A percentile compares a stretch with the other conserved stretches of the same genome.
Evolutionary conservation across 371 early-diverging fungal species (phyloP).

Genomic region (Mucor irregularis): DNA sequence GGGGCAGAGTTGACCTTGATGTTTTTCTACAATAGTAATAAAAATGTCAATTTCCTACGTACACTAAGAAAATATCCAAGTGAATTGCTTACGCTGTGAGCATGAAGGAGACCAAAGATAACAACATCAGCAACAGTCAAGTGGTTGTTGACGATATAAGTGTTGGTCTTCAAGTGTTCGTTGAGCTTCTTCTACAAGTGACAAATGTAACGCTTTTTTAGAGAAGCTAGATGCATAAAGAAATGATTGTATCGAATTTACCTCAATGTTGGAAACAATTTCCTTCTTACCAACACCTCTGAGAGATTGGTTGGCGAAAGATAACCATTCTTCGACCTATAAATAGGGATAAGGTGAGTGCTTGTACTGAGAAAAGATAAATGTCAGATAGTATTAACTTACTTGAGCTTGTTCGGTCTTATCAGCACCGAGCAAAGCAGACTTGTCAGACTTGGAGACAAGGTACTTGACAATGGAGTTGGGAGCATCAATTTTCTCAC

Average conservation of each 20-base stretch:
- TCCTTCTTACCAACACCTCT: conserved; percentile 41
- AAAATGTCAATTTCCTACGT: conserved; percentile 11
- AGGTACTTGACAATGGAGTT: conserved; percentile 54
- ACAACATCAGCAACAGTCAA: conserved; percentile 73
- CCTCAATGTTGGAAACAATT: conserved; percentile 39
- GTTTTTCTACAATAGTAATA: conserved; percentile 31
- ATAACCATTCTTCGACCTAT: conserved; percentile 55
- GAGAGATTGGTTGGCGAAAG: conserved; percentile 36
- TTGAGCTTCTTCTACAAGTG: conserved; percentile 54
- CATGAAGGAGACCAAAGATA: conserved; percentile 66
- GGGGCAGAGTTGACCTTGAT: conserved; percentile 45
- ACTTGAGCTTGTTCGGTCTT: conserved; percentile 60
- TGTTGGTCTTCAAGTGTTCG: conserved; percentile 60
- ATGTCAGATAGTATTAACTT: background rate
- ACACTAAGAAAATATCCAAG: conserved; percentile 8
- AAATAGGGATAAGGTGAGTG: too few relatives aligned
- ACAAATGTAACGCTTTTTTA: too few relatives aligned
- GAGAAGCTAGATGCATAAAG: too few relatives aligned
- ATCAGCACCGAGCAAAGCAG: conserved; percentile 53
- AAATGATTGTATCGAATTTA: conserved; percentile 15
- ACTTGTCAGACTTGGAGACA: conserved; percentile 45
- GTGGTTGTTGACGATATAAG: conserved; percentile 67
- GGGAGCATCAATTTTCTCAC: conserved; percentile 51
- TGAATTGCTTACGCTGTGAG: conserved; percentile 61
- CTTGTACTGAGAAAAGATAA: too few relatives aligned